Evolutionary conservation across 2,329 filamentous ascomycete genomes (phyloP), one percentile per base, ranked within the genome.

Genomic region (Elsinoe australis): DNA sequence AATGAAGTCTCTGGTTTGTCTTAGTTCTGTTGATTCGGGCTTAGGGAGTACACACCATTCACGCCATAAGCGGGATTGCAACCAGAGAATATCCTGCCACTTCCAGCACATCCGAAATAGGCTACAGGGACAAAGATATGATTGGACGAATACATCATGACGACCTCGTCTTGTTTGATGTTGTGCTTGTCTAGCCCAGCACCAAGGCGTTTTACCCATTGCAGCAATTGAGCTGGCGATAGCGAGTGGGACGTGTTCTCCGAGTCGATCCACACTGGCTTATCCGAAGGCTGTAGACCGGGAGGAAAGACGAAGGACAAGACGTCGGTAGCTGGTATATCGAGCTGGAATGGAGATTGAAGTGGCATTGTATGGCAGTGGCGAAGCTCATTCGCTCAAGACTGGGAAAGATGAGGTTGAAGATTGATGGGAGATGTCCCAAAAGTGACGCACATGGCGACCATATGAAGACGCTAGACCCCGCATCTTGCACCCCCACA

Each of bases 61-160:
- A 70, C 64, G 1, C 70, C 74, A 54, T 74, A 78, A 3, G 66
- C 64, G 15, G 75, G 74, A 55, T 76, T 78, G n/a, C 71, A 73
- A 10, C 74, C 75, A 46, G 70, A 77, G 59, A 79, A 79, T 17
- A 73, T 67, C 50, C 66, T 70, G 2, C 74, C 73, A 17, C 68
- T 67, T 0, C 74, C 75, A 1, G 75, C 69, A 31, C 75, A 70
- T 2, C 72, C 75, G 4, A 78, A 62, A 55, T 76, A 78, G 10
- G 71, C 71, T 3, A 72, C 71, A 0, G 75, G 75, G 1, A 78
- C 68, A 53, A 73, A 75, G 31, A 79, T 70, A 52, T 76, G 72
- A 55, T 78, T 79, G 2, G 71, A 68, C 0, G 71, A 72, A 55
- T 71, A 74, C 34, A 76, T 67, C 66, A 78, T 67, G 24, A 76